A percentile compares a stretch with the other conserved stretches of the same genome.
These are phyloP conservation scores for Stephania yunnanensis DNA, from an alignment of 164 flowering plant genomes.

Conservation along the genomic window DNA sequence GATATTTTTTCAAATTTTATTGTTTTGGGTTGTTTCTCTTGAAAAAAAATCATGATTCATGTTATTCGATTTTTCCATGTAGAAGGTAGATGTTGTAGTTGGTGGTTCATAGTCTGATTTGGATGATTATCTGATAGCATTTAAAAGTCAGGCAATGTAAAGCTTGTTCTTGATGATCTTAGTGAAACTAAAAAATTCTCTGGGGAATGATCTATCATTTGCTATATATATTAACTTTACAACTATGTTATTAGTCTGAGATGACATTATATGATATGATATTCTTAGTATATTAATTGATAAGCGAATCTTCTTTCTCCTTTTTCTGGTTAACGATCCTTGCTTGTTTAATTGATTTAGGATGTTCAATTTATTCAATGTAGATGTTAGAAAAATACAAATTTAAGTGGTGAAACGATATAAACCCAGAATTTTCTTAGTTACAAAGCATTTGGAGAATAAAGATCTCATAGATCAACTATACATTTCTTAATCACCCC, in stretches of 20 bases:
- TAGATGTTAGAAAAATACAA: background rate
- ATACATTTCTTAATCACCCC: too few species aligned
- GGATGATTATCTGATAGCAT: conserved; percentile 51
- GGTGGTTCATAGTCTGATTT: conserved; percentile 78
- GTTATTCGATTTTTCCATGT: conserved; percentile 14
- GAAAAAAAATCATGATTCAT: too few species aligned
- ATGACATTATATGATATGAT: background rate
- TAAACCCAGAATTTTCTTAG: background rate
- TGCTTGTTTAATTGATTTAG: background rate
- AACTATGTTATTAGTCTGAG: background rate
- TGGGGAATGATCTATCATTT: conserved; percentile 8
- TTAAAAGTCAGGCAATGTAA: conserved; percentile 54
- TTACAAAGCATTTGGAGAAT: too few species aligned
- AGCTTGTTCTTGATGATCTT: conserved; percentile 49
- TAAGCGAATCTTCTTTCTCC: background rate
- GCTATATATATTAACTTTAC: background rate
- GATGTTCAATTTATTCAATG: background rate
- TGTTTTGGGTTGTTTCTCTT: background rate
- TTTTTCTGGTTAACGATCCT: background rate
- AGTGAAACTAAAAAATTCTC: conserved; percentile 16
- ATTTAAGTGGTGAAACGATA: background rate
- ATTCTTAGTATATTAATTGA: too few species aligned
- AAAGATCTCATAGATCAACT: too few species aligned
- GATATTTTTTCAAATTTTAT: background rate
- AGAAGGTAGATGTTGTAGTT: conserved; percentile 64